These are phyloP conservation scores for Lyophyllum decastes DNA, from an alignment of 768 basidiomycete genomes.

Conservation along the genomic window DNA sequence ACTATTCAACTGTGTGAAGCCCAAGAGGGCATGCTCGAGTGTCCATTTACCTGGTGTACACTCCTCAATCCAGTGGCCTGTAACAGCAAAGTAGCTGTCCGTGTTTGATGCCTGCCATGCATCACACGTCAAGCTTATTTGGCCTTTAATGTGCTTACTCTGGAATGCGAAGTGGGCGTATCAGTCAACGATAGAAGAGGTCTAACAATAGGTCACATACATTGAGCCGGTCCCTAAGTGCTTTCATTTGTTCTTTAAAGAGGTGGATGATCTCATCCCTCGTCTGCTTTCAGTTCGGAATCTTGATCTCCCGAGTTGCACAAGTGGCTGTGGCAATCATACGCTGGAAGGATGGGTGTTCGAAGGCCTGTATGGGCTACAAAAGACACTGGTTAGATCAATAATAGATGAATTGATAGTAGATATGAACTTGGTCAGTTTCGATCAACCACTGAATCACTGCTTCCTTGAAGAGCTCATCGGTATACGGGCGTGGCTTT, in stretches of 20 bases:
- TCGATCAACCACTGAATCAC: not conserved
- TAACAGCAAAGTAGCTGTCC: conserved; percentile 40
- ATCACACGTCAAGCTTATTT: conserved; percentile 37
- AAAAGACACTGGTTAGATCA: not conserved
- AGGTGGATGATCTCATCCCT: not conserved
- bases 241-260: not conserved
- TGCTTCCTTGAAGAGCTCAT: not conserved
- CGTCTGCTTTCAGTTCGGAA: not conserved
- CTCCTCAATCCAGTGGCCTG: conserved; percentile 39
- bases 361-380: not conserved
- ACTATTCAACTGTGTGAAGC: not conserved
- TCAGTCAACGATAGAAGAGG: not conserved
- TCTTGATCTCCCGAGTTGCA: no score
- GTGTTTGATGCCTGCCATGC: conserved; percentile 40
- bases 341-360: not conserved
- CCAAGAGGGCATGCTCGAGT: conserved; percentile 13
- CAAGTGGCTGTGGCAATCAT: not conserved
- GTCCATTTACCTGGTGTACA: conserved; percentile 21
- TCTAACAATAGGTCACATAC: not conserved
- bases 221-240: not conserved
- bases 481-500: not conserved
- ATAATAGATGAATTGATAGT: not conserved
- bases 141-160: not conserved
- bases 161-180: not conserved
- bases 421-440: not conserved